Evolutionary conservation across 2,329 filamentous ascomycete genomes (phyloP), one percentile per base, ranked within the genome.

Genomic region (Scedosporium boydii): DNA sequence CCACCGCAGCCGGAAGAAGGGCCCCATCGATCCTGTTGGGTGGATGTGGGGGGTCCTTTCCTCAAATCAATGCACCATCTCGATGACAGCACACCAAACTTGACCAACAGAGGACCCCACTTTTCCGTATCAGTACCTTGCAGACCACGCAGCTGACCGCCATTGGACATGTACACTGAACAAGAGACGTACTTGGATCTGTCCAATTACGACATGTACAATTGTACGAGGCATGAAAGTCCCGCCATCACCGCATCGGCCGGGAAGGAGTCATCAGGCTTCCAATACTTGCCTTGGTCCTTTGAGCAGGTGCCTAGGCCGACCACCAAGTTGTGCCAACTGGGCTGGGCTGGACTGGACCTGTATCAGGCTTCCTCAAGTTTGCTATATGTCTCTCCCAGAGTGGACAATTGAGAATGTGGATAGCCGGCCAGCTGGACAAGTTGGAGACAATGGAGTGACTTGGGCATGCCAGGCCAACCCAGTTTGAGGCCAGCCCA

Each of bases 11-110:
- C 44, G 9, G 44, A n/a, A 48, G 44, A 7, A 48, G n/a, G 6
- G 16, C 44, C 44, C 21, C 44, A 48, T 23, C 44, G 10, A n/a
- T 48, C 21, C 44, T 14, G 51, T 55, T 34, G 56, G 34, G 56
- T 34, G 12, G 34, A 58, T 27, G 38, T 42, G 38, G 58, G 58
- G 58, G 58, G 29, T 38, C 18, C 44, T n/a, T 38, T 60, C 59
- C 26, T 27, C 51, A 42, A 60, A 44, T 51, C 42, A 27, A 29
- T 51, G 29, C 56, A 16, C 59, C 59, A 44, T 60, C 6, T 51
- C 23, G 38, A 60, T 60, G 59, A 60, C 59, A 60, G 59, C 59
- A 60, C 59, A 60, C 41, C 55, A 16, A 3, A 12, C 23, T 23
- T 23, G 23, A 34, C 27, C 58, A 26, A 12, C 21, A 29, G 6